Evolutionary conservation across 2,329 filamentous ascomycete species (phyloP), one percentile per base, ranked within the genome.

Genomic region (Herpotrichia juniperi): DNA sequence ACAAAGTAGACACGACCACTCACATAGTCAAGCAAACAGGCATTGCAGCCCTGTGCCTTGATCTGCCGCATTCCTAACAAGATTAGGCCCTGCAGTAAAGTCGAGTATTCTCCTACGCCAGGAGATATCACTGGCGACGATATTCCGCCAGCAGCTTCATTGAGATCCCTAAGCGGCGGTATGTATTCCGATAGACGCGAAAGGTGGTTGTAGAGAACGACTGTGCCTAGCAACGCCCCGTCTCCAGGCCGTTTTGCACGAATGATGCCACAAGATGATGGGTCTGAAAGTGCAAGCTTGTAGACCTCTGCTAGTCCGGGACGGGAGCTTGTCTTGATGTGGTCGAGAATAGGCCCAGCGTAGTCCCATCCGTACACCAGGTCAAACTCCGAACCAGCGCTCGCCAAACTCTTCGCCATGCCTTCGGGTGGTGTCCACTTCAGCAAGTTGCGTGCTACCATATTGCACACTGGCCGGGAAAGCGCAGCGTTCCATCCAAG

Each of bases 231-330:
- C 17, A 96, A 75, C n/a, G 79, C 79, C 2, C 84, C 85, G 50
- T 87, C 88, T 42, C 84, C 82, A 0, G 83, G 80, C 48, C 86
- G 81, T 73, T 92, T 94, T 19, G 91, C 91, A 25, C 91, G 84
- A 51, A 96, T 92, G 52, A 96, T 89, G 31, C 90, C 90, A 63
- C 90, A 93, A 12, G 87, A 81, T 54, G 86, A 84, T 21, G 83
- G 83, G 60, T 91, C 88, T 9, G 84, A 81, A 1, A 96, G 79
- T 0, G 90, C 91, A 48, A 87, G 82, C 49, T 85, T 85, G 76
- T 96, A 96, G 17, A 96, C 85, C 68, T 93, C 90, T 31, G 88
- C 80, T 0, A 93, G 83, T 35, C 92, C 91, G 49, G 90, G 87
- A n/a, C 86, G 84, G 34, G 89, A 87, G 72, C 88, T 86, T 1